These are phyloP conservation scores for Acer campestre DNA, from an alignment of 345 rosid species.

Conservation along the genomic window DNA sequence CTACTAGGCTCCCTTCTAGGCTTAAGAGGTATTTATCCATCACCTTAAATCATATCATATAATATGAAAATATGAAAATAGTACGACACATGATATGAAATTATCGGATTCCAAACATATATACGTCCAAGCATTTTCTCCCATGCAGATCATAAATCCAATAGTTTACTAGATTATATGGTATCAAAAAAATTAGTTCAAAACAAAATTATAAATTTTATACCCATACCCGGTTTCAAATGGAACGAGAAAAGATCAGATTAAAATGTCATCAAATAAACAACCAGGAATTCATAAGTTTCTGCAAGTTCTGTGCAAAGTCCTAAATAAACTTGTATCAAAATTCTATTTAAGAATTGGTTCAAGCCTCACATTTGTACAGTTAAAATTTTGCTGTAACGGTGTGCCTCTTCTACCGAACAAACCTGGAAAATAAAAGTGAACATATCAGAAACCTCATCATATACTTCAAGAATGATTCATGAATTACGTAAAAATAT, in stretches of 20 bases:
- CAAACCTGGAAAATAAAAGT: constrained; percentile 23
- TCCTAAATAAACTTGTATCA: neutral
- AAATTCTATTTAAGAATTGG: constrained; percentile 16
- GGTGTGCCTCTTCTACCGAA: constrained; percentile 15
- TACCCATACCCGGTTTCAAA: constrained; percentile 12
- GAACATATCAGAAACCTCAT: neutral
- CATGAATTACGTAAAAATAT: neutral
- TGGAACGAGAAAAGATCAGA: neutral
- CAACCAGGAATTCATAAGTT: neutral
- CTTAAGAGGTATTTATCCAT: too few species aligned
- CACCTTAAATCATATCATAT: too few species aligned
- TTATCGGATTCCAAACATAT: too few species aligned
- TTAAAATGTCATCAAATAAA: neutral
- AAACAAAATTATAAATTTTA: neutral
- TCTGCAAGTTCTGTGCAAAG: neutral
- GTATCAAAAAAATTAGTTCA: neutral
- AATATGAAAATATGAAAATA: too few species aligned
- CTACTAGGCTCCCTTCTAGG: too few species aligned
- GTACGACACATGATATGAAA: neutral
- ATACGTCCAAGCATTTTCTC: neutral
- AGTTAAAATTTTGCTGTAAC: constrained; percentile 23
- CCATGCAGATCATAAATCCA: neutral
- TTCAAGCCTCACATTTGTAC: constrained; percentile 42
- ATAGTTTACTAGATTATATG: neutral
- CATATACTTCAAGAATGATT: neutral